Evolutionary conservation across 306 rosid species (phyloP), one percentile per base, ranked within the genome.

Genomic region (Arachis hypogaea): DNA sequence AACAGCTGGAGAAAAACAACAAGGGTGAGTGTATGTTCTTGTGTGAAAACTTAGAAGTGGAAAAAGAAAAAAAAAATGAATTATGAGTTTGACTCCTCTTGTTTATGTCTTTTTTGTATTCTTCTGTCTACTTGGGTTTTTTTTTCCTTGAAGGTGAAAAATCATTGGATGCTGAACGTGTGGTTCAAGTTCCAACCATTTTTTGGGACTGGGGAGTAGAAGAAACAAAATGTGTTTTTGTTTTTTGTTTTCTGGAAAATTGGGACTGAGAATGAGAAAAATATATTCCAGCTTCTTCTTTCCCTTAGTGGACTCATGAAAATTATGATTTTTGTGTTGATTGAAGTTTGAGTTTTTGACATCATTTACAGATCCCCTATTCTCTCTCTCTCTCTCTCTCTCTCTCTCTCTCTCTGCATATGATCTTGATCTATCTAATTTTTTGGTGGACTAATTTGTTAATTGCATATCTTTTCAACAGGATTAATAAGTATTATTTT

Each of bases 381-480:
- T 59, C 68, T 71, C 68, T 78, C 60, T 59, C 64, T 33, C 44
- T 16, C 16, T 16, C 16, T 59, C 68, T 71, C 68, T 78, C 60
- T 59, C 68, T 71, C 68, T 78, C 60, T 54, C 59, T 54, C 42
- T 28, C 58, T 71, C 18, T 72, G 29, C n/a, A n/a, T 14, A 4
- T 60, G 54, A 4, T 56, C 58, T 78, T 82, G 77, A 77, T 73
- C 65, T 73, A 8, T 66, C 41, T 62, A 57, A 12, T 16, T 54
- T 50, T 58, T 62, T 18, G 43, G 45, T 33, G 74, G 28, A 73
- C 87, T 88, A 66, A 82, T 84, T 73, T 75, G 75, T 73, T 83
- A 69, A 75, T 77, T 81, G 77, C 44, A 36, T 56, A 49, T 63
- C 57, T 80, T 82, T 76, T 78, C 74, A 86, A 68, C 76, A 80